Conservation (phyloP, 306 rosid species). For the barrel medic (Medicago truncatula) region MtrunA17r5.0-ANR NC_053042.1:2953001-2953500, state of each 20-base stretch:
- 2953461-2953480: too few relatives aligned
- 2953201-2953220: slow-evolving; percentile 4
- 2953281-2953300: neutral
- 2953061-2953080: slow-evolving; percentile 76
- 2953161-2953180: slow-evolving; percentile 81
- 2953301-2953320: neutral
- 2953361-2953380: too few relatives aligned
- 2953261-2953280: neutral
- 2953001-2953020: slow-evolving; percentile 42
- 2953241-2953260: neutral
- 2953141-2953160: slow-evolving; percentile 89
- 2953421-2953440: too few relatives aligned
- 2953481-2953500: too few relatives aligned
- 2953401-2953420: too few relatives aligned
- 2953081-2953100: slow-evolving; percentile 79
- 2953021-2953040: slow-evolving; percentile 72
- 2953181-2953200: slow-evolving; percentile 23
- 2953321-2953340: too few relatives aligned
- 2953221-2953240: neutral
- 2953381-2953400: too few relatives aligned
- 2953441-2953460: too few relatives aligned
- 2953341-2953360: too few relatives aligned
- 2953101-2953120: slow-evolving; percentile 93
- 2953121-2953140: slow-evolving; percentile 70
- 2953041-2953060: slow-evolving; percentile 94